A percentile compares a stretch with the other conserved stretches of the same genome.
Evolutionary conservation across 192 early-diverging fungal genomes (phyloP).

Genomic region (Gigaspora rosea): DNA sequence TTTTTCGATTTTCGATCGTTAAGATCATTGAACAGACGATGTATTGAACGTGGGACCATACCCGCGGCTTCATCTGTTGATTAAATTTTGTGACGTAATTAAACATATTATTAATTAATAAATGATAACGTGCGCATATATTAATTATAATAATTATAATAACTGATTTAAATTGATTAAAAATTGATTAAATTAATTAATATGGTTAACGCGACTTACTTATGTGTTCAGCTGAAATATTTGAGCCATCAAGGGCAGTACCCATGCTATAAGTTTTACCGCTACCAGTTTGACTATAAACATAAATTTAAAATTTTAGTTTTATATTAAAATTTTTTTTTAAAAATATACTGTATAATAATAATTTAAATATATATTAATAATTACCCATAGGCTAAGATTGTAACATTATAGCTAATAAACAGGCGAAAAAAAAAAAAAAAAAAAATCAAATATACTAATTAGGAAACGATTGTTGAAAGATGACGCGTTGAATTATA

Average conservation of each 20-base stretch:
- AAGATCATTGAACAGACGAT: conserved; percentile 55
- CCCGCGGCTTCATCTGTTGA: conserved; percentile 38
- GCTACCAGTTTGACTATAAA: conserved; percentile 75
- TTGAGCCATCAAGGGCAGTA: conserved; percentile 59
- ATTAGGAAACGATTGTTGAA: not conserved
- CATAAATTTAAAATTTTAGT: not conserved
- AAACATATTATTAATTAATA: not conserved
- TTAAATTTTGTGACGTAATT: not conserved
- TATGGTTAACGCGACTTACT: conserved; percentile 14
- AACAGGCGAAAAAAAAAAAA: not conserved
- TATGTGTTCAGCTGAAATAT: conserved; percentile 36
- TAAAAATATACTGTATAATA: not conserved
- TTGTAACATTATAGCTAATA: conserved; percentile 87
- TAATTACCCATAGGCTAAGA: conserved; percentile 83
- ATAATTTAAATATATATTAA: not conserved
- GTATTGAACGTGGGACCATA: conserved; percentile 70
- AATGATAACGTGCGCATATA: not conserved
- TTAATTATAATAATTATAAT: not conserved
- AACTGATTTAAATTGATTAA: not conserved
- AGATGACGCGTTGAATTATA: not conserved
- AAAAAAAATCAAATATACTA: not conserved
- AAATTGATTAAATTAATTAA: no score
- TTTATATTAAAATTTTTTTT: no score
- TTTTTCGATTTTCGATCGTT: conserved; percentile 42
- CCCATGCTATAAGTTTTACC: conserved; percentile 99